A percentile compares a stretch with the other conserved stretches of the same genome.
Evolutionary conservation across 306 rosid species (phyloP).

Genomic region (Urtica urens): DNA sequence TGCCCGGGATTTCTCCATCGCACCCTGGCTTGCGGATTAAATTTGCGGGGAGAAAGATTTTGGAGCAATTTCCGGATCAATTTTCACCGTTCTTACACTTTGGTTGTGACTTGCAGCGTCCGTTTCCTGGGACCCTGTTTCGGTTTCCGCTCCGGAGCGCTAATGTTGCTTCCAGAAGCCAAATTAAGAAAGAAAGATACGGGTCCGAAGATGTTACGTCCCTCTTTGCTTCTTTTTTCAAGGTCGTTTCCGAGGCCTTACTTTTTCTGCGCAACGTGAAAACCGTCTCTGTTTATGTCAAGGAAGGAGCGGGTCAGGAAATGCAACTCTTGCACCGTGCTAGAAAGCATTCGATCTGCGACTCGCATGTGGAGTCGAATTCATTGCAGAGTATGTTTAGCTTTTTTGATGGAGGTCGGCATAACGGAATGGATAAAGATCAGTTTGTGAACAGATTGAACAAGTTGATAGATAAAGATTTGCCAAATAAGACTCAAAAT

Average conservation of each 20-base stretch:
- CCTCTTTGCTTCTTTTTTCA: conserved; percentile 66
- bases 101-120: conserved; percentile 83
- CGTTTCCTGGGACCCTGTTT: conserved; percentile 88
- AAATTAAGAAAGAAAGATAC: conserved; percentile 84
- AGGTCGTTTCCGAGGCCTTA: conserved; percentile 77
- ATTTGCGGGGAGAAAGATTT: conserved; percentile 72
- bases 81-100: conserved; percentile 86
- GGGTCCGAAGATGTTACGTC: conserved; percentile 75
- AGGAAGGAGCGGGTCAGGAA: conserved; percentile 73
- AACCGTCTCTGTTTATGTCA: conserved; percentile 65
- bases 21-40: conserved; percentile 92
- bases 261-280: conserved; percentile 77
- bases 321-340: conserved; percentile 79
- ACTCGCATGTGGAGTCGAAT: conserved; percentile 44
- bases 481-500: conserved; percentile 77
- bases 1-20: conserved; percentile 98
- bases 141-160: conserved; percentile 91
- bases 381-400: conserved; percentile 53
- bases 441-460: conserved; percentile 64
- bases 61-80: conserved; percentile 97
- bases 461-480: conserved; percentile 35
- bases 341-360: conserved; percentile 40
- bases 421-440: conserved; percentile 52
- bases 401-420: conserved; percentile 44
- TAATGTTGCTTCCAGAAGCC: conserved; percentile 76